phyloP scores from a whole-genome alignment of 2,329 filamentous ascomycete genomes.

The Venturia oleaginea region DNA sequence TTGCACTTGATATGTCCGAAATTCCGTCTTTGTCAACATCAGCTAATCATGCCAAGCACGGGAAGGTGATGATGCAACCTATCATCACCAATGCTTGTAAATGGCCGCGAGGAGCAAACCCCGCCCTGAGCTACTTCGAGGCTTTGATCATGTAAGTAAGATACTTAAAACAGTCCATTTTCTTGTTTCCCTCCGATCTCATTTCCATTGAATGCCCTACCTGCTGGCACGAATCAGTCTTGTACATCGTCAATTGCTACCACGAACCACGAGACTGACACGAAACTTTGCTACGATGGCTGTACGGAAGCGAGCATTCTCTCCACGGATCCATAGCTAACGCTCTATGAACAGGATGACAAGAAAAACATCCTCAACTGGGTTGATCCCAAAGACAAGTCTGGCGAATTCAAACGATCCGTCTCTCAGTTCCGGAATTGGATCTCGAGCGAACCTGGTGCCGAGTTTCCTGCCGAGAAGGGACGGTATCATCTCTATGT shows the following conservation, averaged over 20 bases:
- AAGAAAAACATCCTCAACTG: slow-evolving; percentile 60
- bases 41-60: slow-evolving; percentile 1
- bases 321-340: background rate
- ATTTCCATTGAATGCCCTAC: background rate
- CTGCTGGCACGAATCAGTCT: background rate
- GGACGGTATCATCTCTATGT: slow-evolving; percentile 91
- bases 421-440: slow-evolving; percentile 71
- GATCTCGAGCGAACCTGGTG: slow-evolving; percentile 62
- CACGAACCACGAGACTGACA: background rate
- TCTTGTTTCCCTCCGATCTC: too few species aligned
- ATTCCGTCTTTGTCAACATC: slow-evolving; percentile 4
- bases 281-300: background rate
- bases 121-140: background rate
- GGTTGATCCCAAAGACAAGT: slow-evolving; percentile 67
- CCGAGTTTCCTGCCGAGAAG: slow-evolving; percentile 75
- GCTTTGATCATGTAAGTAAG: background rate
- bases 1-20: background rate
- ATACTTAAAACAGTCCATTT: background rate
- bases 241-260: background rate
- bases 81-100: slow-evolving; percentile 1
- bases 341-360: background rate
- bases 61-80: background rate
- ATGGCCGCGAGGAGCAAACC: background rate
- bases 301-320: background rate
- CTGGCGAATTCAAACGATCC: slow-evolving; percentile 89